Conservation (phyloP, 805 yeast species). For the Lipomyces orientalis region DNA sequence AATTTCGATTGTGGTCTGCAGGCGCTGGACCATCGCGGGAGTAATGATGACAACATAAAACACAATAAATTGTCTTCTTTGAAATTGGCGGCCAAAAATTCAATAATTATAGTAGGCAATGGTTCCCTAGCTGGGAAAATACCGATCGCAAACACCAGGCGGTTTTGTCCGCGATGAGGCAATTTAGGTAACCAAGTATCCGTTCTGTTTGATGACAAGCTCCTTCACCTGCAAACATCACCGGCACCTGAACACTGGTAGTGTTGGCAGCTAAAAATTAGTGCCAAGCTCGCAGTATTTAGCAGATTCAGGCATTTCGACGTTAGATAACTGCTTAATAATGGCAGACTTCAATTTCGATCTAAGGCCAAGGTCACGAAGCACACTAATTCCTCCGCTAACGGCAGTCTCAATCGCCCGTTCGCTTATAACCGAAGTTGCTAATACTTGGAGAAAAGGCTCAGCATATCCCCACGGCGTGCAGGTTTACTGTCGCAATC, state of each 20-base stretch:
- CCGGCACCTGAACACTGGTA: background rate
- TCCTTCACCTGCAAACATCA: background rate
- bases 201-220: too few species aligned
- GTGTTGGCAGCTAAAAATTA: background rate
- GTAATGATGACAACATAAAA: background rate
- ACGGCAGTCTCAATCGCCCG: constrained; percentile 32
- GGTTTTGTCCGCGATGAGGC: too few species aligned
- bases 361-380: constrained; percentile 15
- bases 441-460: constrained; percentile 18
- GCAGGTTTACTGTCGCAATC: constrained; percentile 19
- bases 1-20: too few species aligned
- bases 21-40: background rate
- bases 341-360: constrained; percentile 25
- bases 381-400: constrained; percentile 19
- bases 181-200: too few species aligned
- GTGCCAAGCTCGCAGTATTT: background rate
- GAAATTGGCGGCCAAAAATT: too few species aligned
- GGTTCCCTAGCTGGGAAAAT: too few species aligned
- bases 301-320: background rate
- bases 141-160: too few species aligned
- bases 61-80: too few species aligned
- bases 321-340: background rate
- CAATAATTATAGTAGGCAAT: too few species aligned
- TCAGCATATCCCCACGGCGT: constrained; percentile 14
- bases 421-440: constrained; percentile 27